Conservation (phyloP, 129 eudicot species). For the Kitagawia praeruptora region DNA sequence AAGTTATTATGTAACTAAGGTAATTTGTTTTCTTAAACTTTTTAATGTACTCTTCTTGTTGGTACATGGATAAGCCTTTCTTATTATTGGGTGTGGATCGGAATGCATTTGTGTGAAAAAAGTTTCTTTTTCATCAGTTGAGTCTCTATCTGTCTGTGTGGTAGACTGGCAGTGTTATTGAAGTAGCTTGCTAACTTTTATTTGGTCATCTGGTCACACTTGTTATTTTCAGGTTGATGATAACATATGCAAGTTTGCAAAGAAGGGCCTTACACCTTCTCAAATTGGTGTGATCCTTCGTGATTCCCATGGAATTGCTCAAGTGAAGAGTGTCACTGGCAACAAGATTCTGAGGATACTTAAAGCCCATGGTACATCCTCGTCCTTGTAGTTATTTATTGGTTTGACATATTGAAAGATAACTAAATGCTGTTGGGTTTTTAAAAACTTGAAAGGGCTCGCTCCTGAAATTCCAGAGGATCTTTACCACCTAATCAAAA, state of each 20-base stretch:
- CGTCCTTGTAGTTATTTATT: background rate
- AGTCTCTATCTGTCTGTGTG: background rate
- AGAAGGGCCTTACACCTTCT: conserved; percentile 62
- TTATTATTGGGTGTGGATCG: background rate
- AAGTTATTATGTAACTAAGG: background rate
- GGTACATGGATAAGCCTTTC: background rate
- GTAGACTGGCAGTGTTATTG: background rate
- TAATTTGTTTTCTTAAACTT: background rate
- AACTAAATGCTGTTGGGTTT: background rate
- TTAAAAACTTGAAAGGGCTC: conserved; percentile 26
- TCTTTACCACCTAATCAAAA: conserved; percentile 48
- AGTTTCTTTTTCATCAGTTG: background rate
- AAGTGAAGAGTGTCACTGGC: conserved; percentile 60
- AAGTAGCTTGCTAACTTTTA: background rate
- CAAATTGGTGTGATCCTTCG: conserved; percentile 66
- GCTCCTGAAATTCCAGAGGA: conserved; percentile 67
- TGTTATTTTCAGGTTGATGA: conserved; percentile 41
- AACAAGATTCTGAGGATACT: conserved; percentile 57
- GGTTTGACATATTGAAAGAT: background rate
- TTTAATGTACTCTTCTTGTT: background rate
- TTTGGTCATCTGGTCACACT: background rate
- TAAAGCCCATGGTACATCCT: conserved; percentile 45
- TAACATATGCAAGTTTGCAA: conserved; percentile 54
- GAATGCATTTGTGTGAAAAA: background rate
- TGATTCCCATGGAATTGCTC: conserved; percentile 71